Evolutionary conservation across 495 filamentous ascomycete genomes (phyloP).

Genomic region (Thermothielavioides terrestris): DNA sequence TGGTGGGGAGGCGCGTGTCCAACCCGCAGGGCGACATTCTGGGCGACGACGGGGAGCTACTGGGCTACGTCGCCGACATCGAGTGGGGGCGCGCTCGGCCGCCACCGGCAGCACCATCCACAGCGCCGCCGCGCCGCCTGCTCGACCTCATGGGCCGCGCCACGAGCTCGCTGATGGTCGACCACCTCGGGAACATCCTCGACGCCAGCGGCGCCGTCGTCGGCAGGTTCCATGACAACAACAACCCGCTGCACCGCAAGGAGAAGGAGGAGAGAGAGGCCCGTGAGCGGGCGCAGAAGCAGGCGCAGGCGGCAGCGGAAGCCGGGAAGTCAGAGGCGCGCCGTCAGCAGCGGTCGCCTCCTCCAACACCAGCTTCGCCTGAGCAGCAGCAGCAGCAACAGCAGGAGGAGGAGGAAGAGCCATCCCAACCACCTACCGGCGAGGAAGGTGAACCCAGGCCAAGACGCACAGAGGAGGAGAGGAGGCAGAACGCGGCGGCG

Average conservation of each 20-base stretch:
- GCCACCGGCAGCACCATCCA: background rate
- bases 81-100: constrained; percentile 19
- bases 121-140: constrained; percentile 21
- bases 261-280: constrained; percentile 15
- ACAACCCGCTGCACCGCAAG: constrained; percentile 24
- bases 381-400: background rate
- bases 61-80: constrained; percentile 42
- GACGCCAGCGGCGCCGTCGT: constrained; percentile 35
- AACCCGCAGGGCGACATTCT: constrained; percentile 37
- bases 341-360: background rate
- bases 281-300: background rate
- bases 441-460: constrained; percentile 9
- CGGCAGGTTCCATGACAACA: constrained; percentile 37
- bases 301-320: background rate
- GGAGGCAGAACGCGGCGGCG: constrained; percentile 30
- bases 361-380: background rate
- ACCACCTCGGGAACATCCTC: constrained; percentile 39
- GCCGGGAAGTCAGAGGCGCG: background rate
- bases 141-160: constrained; percentile 27
- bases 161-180: constrained; percentile 35
- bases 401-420: background rate
- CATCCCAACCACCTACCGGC: background rate
- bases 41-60: constrained; percentile 35
- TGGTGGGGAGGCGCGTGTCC: constrained; percentile 36
- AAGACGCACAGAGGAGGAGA: constrained; percentile 25